A percentile compares a stretch with the other conserved stretches of the same genome.
phyloP scores from a whole-genome alignment of 2,329 filamentous ascomycete species.

The Fusarium sp. region DNA sequence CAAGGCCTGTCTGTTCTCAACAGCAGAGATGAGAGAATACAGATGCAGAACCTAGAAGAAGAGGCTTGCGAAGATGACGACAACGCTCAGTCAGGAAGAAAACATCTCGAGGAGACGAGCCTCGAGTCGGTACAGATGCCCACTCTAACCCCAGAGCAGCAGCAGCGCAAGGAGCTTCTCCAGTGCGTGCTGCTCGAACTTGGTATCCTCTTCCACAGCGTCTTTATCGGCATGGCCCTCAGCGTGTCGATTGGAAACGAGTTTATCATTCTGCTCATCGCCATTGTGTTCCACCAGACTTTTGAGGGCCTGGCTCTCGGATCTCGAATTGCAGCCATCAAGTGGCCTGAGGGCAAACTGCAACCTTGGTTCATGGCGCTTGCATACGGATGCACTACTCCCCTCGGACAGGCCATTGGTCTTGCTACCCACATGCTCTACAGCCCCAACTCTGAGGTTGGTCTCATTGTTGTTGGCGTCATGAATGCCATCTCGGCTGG shows the following conservation, averaged over 20 bases:
- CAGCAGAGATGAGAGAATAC: constrained; percentile 29
- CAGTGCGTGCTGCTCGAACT: constrained; percentile 83
- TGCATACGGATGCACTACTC: constrained; percentile 70
- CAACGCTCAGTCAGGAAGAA: constrained; percentile 22
- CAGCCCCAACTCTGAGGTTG: constrained; percentile 72
- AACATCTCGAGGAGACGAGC: constrained; percentile 37
- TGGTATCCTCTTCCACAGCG: constrained; percentile 71
- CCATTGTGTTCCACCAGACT: constrained; percentile 79
- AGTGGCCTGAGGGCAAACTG: constrained; percentile 50
- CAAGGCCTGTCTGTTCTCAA: constrained; percentile 47
- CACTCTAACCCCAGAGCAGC: constrained; percentile 61
- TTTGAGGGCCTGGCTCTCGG: constrained; percentile 71
- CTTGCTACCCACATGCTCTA: constrained; percentile 76
- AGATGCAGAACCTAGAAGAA: constrained; percentile 26
- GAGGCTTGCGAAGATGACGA: constrained; percentile 28
- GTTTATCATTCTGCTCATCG: constrained; percentile 82
- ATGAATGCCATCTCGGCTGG: constrained; percentile 81
- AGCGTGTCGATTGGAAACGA: constrained; percentile 80
- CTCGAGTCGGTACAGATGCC: constrained; percentile 38
- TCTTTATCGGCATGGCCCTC: constrained; percentile 87
- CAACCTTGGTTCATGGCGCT: constrained; percentile 68
- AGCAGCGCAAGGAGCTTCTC: constrained; percentile 72
- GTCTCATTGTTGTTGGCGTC: constrained; percentile 76
- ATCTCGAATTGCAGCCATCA: constrained; percentile 69
- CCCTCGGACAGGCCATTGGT: constrained; percentile 79